Percentiles rank a stretch among this genome's conserved stretches.
These are phyloP conservation scores for Sporothrix phasma DNA, from an alignment of 2,329 filamentous ascomycete species.

Conservation along the genomic window DNA sequence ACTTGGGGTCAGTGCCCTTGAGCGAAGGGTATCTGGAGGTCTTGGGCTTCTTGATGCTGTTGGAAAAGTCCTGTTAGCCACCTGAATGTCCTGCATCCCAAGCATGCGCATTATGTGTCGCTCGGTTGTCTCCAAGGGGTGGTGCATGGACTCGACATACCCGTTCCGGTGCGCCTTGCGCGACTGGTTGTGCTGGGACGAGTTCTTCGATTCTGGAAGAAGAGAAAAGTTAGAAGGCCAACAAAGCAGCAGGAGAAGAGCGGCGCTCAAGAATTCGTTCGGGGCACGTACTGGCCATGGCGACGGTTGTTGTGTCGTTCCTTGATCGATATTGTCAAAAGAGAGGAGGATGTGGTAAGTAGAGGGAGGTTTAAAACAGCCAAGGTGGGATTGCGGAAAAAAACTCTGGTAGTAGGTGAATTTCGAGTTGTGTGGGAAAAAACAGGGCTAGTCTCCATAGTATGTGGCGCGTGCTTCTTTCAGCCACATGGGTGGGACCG, in stretches of 20 bases:
- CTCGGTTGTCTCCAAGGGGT: neutral
- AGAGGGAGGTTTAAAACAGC: constrained; percentile 3
- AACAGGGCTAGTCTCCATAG: constrained; percentile 17
- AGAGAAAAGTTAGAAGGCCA: constrained; percentile 22
- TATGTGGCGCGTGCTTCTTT: constrained; percentile 13
- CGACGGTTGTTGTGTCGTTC: constrained; percentile 35
- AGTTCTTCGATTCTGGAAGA: constrained; percentile 92
- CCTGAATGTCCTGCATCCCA: neutral
- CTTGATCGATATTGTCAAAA: constrained; percentile 18
- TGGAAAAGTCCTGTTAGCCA: constrained; percentile 7
- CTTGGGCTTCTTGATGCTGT: constrained; percentile 99
- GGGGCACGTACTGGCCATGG: constrained; percentile 58
- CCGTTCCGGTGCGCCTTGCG: constrained; percentile 99
- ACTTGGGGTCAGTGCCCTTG: constrained; percentile 98
- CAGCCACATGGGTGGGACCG: constrained; percentile 10
- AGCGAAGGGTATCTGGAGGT: constrained; percentile 97
- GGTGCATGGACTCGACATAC: constrained; percentile 46
- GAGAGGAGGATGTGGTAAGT: constrained; percentile 14
- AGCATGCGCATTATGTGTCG: neutral
- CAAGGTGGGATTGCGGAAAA: constrained; percentile 13
- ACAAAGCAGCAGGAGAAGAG: neutral
- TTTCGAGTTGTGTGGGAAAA: constrained; percentile 22
- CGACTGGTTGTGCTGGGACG: constrained; percentile 96
- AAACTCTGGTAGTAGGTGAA: constrained; percentile 19
- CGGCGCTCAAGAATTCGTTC: neutral